phyloP scores from a whole-genome alignment of 1,284 basidiomycete genomes.

The Cutaneotrichosporon sp. region DNA sequence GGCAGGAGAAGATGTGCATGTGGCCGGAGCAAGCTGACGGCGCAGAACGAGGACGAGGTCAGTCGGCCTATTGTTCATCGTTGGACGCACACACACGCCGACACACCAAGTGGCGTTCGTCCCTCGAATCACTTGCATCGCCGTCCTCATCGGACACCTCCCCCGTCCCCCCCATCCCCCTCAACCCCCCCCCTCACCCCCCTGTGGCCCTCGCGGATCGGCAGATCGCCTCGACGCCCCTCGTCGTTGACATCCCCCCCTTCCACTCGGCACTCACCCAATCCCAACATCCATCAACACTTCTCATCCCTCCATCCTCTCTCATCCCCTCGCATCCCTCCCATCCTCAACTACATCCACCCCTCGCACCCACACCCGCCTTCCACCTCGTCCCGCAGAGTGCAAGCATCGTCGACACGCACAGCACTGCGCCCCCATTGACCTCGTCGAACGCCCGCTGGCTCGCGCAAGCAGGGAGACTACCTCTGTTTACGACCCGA shows the following conservation, averaged over 20 bases:
- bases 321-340: neutral
- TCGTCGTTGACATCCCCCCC: neutral
- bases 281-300: neutral
- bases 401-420: neutral
- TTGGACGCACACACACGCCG: neutral
- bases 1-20: neutral
- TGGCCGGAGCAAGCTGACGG: neutral
- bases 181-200: neutral
- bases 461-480: neutral
- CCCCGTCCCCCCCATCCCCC: neutral
- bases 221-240: neutral
- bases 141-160: neutral
- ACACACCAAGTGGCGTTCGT: neutral
- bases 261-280: slow-evolving; percentile 1
- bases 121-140: neutral
- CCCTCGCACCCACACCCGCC: neutral
- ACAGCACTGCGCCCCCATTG: neutral
- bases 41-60: neutral
- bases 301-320: neutral
- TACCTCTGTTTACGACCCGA: neutral
- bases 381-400: neutral
- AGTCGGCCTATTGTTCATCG: neutral
- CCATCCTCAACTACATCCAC: neutral
- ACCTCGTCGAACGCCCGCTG: neutral
- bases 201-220: neutral